Conservation (phyloP, 352 stramenopile species). For the Pythium biforme region DNA sequence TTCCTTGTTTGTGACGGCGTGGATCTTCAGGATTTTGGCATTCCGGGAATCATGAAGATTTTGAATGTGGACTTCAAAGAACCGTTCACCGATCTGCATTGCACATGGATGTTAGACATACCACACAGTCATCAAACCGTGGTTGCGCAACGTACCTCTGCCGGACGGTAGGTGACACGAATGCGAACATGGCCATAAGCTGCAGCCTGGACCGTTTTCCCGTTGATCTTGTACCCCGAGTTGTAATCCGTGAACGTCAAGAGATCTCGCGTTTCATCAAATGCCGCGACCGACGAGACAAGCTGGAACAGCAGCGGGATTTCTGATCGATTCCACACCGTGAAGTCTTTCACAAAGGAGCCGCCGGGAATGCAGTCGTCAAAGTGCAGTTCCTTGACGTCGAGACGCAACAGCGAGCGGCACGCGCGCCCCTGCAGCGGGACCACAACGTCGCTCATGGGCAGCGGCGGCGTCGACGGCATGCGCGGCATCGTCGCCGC, state of each 20-base stretch:
- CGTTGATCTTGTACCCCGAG: constrained; percentile 77
- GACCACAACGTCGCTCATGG: constrained; percentile 63
- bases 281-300: constrained; percentile 64
- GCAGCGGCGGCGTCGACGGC: constrained; percentile 25
- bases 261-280: constrained; percentile 67
- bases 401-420: constrained; percentile 75
- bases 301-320: constrained; percentile 87
- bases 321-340: constrained; percentile 88
- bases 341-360: constrained; percentile 90
- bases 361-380: constrained; percentile 85
- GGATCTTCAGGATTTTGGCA: constrained; percentile 84
- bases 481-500: constrained; percentile 35
- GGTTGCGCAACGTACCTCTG: constrained; percentile 42
- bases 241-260: constrained; percentile 88
- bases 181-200: constrained; percentile 85
- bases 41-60: constrained; percentile 86
- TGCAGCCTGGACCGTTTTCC: constrained; percentile 77
- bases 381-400: constrained; percentile 89
- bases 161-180: constrained; percentile 81
- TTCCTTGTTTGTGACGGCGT: constrained; percentile 87
- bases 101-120: background rate
- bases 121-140: background rate
- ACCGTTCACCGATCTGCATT: constrained; percentile 70
- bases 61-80: constrained; percentile 86
- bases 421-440: constrained; percentile 82